Percentiles rank a stretch among this genome's conserved stretches.
Evolutionary conservation across 495 filamentous ascomycete species (phyloP).

Genomic region (Cercophora scortea): DNA sequence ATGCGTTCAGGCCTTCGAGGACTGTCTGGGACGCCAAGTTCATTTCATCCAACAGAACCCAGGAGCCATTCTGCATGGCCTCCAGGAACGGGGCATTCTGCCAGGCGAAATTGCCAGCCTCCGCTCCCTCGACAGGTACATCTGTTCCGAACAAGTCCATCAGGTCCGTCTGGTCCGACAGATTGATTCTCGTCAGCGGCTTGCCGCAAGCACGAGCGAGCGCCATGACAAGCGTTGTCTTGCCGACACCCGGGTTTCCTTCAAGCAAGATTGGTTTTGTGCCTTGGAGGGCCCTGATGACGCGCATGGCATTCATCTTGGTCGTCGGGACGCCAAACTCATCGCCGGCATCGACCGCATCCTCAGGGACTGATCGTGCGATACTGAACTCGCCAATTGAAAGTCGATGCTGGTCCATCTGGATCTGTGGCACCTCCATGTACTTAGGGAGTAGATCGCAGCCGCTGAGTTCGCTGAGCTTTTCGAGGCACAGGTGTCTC

Average conservation of each 20-base stretch:
- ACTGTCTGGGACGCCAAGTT: constrained; percentile 96
- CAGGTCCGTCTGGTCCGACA: constrained; percentile 95
- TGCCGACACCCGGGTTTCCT: constrained; percentile 94
- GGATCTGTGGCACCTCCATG: constrained; percentile 37
- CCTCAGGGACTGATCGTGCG: constrained; percentile 31
- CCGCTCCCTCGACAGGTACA: constrained; percentile 83
- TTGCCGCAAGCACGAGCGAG: constrained; percentile 70
- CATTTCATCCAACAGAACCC: constrained; percentile 98
- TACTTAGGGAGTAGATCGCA: constrained; percentile 59
- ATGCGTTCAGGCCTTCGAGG: constrained; percentile 93
- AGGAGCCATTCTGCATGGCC: constrained; percentile 92
- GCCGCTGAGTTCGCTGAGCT: constrained; percentile 59
- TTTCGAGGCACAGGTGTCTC: constrained; percentile 60
- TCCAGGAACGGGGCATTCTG: constrained; percentile 89
- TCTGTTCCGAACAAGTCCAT: constrained; percentile 98
- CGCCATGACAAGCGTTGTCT: constrained; percentile 85
- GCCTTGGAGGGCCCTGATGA: constrained; percentile 82
- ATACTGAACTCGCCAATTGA: constrained; percentile 69
- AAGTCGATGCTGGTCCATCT: constrained; percentile 40
- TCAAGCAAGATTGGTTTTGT: constrained; percentile 88
- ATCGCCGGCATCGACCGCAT: constrained; percentile 52
- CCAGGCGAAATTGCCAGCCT: constrained; percentile 86
- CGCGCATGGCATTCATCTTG: constrained; percentile 77
- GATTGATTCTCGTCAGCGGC: constrained; percentile 83
- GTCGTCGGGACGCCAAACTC: constrained; percentile 85